Percentiles rank a stretch among this genome's conserved stretches.
Conservation (phyloP, 441 rosid genomes). For the Eruca vesicaria region DNA sequence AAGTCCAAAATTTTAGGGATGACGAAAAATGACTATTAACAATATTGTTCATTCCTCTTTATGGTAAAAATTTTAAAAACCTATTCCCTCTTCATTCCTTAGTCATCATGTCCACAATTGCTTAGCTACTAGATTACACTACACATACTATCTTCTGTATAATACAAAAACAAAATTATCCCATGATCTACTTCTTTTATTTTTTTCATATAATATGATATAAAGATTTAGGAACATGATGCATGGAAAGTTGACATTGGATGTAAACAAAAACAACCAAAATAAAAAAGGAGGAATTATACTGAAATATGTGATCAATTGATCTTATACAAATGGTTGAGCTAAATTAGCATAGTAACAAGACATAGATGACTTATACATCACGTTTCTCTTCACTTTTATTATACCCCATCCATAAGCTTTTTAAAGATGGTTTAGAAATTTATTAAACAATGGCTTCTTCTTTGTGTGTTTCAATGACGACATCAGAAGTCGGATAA, state of each 20-base stretch:
- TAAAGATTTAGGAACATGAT: not conserved
- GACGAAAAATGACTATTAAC: no score
- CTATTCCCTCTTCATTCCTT: no score
- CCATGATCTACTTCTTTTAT: not conserved
- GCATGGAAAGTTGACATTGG: not conserved
- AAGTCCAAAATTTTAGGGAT: no score
- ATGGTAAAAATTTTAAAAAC: no score
- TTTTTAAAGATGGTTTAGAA: not conserved
- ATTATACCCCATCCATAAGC: not conserved
- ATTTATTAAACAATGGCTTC: conserved; percentile 49
- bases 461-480: conserved; percentile 85
- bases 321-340: not conserved
- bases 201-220: not conserved
- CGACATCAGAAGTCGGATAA: conserved; percentile 48
- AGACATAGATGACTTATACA: not conserved
- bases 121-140: no score
- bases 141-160: no score
- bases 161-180: no score
- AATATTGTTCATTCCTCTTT: no score
- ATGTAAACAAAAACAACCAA: not conserved
- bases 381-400: not conserved
- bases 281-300: not conserved
- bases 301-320: not conserved
- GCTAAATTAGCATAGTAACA: not conserved
- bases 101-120: no score